These are phyloP conservation scores for Nannizziopsis arthrosporioides DNA, from an alignment of 2,329 filamentous ascomycete species.

Conservation along the genomic window DNA sequence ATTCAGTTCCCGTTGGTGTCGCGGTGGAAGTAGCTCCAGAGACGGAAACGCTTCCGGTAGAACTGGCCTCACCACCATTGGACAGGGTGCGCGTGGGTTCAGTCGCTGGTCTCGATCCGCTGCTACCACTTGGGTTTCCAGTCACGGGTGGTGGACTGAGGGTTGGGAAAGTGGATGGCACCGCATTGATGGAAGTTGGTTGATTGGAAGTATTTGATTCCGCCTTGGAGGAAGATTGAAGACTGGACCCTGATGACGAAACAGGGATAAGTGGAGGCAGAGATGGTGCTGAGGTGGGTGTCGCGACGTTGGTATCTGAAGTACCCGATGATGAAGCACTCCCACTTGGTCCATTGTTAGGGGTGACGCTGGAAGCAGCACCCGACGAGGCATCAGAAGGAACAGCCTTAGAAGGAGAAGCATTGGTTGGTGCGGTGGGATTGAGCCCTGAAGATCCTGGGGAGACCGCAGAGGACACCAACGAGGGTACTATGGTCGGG, in stretches of 20 bases:
- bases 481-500: no score
- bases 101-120: neutral
- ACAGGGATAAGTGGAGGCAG: neutral
- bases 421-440: no score
- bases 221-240: no score
- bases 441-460: neutral
- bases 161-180: conserved; percentile 8
- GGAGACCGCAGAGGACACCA: neutral
- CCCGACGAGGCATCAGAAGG: no score
- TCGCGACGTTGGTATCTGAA: neutral
- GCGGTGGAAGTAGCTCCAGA: neutral
- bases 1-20: neutral
- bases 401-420: no score
- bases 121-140: conserved; percentile 4
- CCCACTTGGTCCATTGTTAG: no score
- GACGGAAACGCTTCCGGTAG: neutral
- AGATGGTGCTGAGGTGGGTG: neutral
- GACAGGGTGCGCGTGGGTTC: neutral
- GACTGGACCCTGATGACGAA: no score
- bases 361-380: no score
- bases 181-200: neutral
- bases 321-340: no score
- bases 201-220: neutral
- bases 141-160: conserved; percentile 8
- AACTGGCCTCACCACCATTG: neutral